A percentile compares a stretch with the other conserved stretches of the same genome.
These are phyloP conservation scores for Tuber magnatum DNA, from an alignment of 495 filamentous ascomycete species.

Conservation along the genomic window DNA sequence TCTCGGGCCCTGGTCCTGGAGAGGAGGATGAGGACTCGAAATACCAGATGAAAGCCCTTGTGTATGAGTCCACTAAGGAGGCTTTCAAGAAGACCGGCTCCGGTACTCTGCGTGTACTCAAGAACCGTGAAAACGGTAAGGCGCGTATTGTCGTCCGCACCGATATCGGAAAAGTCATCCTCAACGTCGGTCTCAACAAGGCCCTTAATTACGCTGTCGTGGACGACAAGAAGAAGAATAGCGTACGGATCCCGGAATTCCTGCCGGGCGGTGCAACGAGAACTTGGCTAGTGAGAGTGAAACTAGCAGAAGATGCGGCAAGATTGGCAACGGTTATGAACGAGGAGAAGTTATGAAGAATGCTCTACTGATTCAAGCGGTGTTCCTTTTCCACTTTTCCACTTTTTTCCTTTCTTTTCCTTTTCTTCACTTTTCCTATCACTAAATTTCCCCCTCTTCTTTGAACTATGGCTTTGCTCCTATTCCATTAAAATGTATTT, in stretches of 20 bases:
- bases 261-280: constrained; percentile 17
- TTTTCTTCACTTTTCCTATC: background rate
- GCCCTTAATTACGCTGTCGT: constrained; percentile 21
- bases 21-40: constrained; percentile 37
- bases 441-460: background rate
- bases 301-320: constrained; percentile 25
- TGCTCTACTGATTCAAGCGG: background rate
- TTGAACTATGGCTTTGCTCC: background rate
- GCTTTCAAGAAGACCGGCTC: constrained; percentile 29
- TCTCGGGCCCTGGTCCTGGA: constrained; percentile 31
- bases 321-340: constrained; percentile 24
- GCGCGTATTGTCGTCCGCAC: constrained; percentile 34
- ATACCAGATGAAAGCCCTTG: constrained; percentile 29
- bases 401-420: background rate
- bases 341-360: constrained; percentile 13
- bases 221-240: constrained; percentile 11
- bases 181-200: constrained; percentile 32
- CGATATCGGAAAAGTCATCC: constrained; percentile 32
- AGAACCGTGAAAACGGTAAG: constrained; percentile 37
- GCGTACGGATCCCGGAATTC: constrained; percentile 30
- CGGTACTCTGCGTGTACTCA: constrained; percentile 32
- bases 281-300: constrained; percentile 28
- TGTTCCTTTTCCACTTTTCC: background rate
- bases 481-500: constrained; percentile 3
- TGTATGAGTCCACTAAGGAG: constrained; percentile 26